These are phyloP conservation scores for Dendrothele bispora DNA, from an alignment of 768 basidiomycete genomes.

Conservation along the genomic window DNA sequence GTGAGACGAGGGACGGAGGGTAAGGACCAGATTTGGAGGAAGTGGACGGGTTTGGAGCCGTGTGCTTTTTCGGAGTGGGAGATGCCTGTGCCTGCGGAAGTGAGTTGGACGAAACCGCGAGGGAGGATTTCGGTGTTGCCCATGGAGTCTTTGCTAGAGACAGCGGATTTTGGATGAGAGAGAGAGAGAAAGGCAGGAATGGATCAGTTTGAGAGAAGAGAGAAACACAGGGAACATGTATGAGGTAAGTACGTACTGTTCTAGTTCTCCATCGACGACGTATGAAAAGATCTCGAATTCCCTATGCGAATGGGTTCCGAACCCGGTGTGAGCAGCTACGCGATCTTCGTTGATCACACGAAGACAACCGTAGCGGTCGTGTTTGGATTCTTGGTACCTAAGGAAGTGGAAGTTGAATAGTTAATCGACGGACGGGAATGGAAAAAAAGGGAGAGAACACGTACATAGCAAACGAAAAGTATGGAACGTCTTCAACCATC, in stretches of 20 bases:
- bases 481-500: constrained; percentile 87
- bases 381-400: constrained; percentile 61
- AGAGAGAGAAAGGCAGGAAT: no score
- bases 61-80: constrained; percentile 66
- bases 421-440: not conserved
- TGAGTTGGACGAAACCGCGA: constrained; percentile 89
- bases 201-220: not conserved
- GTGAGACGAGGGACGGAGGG: constrained; percentile 45
- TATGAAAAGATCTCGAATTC: constrained; percentile 95
- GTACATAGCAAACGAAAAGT: constrained; percentile 72
- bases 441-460: constrained; percentile 21
- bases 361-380: constrained; percentile 68
- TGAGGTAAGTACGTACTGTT: constrained; percentile 59
- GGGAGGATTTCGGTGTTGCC: constrained; percentile 87
- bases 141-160: constrained; percentile 81
- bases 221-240: no score
- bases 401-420: constrained; percentile 10
- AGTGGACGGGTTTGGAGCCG: constrained; percentile 43
- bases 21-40: constrained; percentile 54
- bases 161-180: constrained; percentile 1
- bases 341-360: constrained; percentile 94
- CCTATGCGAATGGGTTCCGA: constrained; percentile 80
- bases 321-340: constrained; percentile 72
- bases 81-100: constrained; percentile 91
- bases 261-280: constrained; percentile 72